Percentiles rank a stretch among this genome's conserved stretches.
Evolutionary conservation across 306 rosid species (phyloP).

Genomic region (Quercus cerris): DNA sequence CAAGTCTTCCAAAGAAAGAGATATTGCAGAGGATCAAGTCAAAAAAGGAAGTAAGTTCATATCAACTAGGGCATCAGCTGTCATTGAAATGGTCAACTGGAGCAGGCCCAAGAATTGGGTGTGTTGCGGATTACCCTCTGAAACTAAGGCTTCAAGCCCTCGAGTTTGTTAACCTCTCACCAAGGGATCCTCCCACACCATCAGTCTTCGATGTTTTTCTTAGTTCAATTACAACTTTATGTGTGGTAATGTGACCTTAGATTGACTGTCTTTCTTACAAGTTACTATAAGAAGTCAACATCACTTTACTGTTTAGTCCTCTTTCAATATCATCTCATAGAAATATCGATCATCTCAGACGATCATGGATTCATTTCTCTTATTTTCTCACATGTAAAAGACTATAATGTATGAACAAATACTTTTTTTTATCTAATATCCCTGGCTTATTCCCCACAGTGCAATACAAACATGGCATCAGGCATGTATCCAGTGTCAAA

Average conservation of each 20-base stretch:
- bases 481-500: background rate
- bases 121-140: slow-evolving; percentile 21
- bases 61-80: slow-evolving; percentile 11
- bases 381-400: background rate
- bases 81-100: slow-evolving; percentile 22
- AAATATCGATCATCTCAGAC: background rate
- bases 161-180: slow-evolving; percentile 11
- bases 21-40: slow-evolving; percentile 24
- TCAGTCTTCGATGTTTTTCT: background rate
- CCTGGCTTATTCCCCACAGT: too few species aligned
- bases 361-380: background rate
- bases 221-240: background rate
- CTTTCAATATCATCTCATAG: background rate
- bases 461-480: background rate
- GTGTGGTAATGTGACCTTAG: slow-evolving; percentile 21
- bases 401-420: background rate
- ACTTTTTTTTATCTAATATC: background rate
- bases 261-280: background rate
- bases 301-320: background rate
- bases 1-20: slow-evolving; percentile 1
- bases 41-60: slow-evolving; percentile 20
- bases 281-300: background rate
- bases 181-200: background rate
- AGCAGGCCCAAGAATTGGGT: slow-evolving; percentile 30
- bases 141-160: slow-evolving; percentile 22